Percentiles rank a stretch among this genome's conserved stretches.
phyloP scores from a whole-genome alignment of 2,329 filamentous ascomycete genomes.

The Karstenula rhodostoma region DNA sequence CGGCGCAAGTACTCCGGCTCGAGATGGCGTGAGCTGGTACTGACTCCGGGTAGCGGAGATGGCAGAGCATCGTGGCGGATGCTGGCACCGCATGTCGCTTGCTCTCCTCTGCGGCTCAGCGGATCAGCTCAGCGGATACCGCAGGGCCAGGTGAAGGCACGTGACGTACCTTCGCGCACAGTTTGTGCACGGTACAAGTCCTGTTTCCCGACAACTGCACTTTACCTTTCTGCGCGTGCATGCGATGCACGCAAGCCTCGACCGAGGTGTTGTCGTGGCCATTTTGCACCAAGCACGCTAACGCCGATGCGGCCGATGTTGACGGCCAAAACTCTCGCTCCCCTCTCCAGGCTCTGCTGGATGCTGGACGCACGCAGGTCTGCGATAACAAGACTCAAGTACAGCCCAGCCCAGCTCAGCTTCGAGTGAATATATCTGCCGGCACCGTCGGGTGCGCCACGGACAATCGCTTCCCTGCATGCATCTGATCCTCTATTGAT shows the following conservation, averaged over 20 bases:
- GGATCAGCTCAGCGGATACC: neutral
- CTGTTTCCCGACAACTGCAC: conserved; percentile 43
- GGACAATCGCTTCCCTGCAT: too few species aligned
- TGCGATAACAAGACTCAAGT: too few species aligned
- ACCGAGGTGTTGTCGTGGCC: conserved; percentile 10
- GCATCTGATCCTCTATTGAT: neutral
- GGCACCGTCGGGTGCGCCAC: too few species aligned
- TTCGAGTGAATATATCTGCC: too few species aligned
- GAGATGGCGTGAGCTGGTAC: conserved; percentile 6
- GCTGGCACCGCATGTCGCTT: conserved; percentile 16
- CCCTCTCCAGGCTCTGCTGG: too few species aligned
- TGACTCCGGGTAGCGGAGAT: neutral
- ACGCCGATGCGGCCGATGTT: neutral
- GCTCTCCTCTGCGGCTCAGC: conserved; percentile 15
- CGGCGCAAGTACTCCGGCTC: conserved; percentile 30
- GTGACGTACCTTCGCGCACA: conserved; percentile 42
- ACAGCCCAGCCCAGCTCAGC: too few species aligned
- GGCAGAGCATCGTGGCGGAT: neutral
- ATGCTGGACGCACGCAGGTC: too few species aligned
- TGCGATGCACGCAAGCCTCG: conserved; percentile 32
- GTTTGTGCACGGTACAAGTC: conserved; percentile 49
- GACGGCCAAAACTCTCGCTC: neutral
- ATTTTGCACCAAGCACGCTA: neutral
- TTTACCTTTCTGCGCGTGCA: conserved; percentile 45
- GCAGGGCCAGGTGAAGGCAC: neutral